Evolutionary conservation across 192 early-diverging fungal genomes (phyloP).

Genomic region (Coemansia sp.): DNA sequence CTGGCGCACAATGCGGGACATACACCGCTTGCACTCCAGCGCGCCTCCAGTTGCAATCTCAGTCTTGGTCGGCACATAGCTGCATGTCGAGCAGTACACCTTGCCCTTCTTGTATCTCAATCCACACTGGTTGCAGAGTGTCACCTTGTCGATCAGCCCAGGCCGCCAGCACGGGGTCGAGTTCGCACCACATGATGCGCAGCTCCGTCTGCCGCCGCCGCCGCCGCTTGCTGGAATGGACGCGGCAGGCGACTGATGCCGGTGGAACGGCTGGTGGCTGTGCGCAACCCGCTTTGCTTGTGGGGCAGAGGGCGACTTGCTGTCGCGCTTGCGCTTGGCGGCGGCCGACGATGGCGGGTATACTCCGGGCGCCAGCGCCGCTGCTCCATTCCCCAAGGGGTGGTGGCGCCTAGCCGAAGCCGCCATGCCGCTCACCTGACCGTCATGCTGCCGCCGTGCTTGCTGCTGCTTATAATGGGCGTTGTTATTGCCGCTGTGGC

Average conservation of each 20-base stretch:
- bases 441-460: slow-evolving; percentile 17
- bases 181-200: slow-evolving; percentile 50
- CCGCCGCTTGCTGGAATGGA: background rate
- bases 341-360: background rate
- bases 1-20: slow-evolving; percentile 18
- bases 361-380: background rate
- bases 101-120: slow-evolving; percentile 58
- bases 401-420: slow-evolving; percentile 10
- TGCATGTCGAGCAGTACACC: slow-evolving; percentile 50
- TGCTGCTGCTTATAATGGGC: slow-evolving; percentile 7
- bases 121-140: slow-evolving; percentile 57
- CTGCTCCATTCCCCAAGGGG: slow-evolving; percentile 9
- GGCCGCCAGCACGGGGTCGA: slow-evolving; percentile 59
- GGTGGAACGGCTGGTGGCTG: slow-evolving; percentile 13
- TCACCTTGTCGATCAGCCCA: slow-evolving; percentile 55
- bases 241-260: slow-evolving; percentile 15
- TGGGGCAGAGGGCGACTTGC: slow-evolving; percentile 19
- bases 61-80: slow-evolving; percentile 57
- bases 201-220: slow-evolving; percentile 42
- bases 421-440: slow-evolving; percentile 18
- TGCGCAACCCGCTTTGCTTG: slow-evolving; percentile 2
- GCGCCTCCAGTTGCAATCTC: slow-evolving; percentile 56
- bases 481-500: background rate
- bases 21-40: slow-evolving; percentile 46
- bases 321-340: slow-evolving; percentile 47